Percentiles rank a stretch among this genome's conserved stretches.
Evolutionary conservation across 371 early-diverging fungal species (phyloP).

Genomic region (Chytridium lagenaria): DNA sequence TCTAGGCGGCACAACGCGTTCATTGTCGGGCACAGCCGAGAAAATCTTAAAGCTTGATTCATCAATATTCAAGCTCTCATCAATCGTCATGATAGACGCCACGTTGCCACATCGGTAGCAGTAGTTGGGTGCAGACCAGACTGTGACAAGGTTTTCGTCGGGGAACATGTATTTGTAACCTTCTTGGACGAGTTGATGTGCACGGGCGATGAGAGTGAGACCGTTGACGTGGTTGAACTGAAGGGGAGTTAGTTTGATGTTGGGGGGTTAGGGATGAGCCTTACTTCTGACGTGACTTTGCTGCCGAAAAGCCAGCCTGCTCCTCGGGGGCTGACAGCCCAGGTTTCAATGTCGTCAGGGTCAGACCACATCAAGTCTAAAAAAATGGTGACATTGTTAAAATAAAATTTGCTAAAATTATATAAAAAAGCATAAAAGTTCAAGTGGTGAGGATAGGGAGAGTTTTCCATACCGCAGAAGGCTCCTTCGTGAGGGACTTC

Average conservation of each 20-base stretch:
- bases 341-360: constrained; percentile 97
- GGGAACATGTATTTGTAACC: constrained; percentile 98
- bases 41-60: constrained; percentile 93
- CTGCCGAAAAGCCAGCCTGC: constrained; percentile 99
- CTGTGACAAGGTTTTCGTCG: constrained; percentile 95
- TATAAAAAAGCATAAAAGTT: constrained; percentile 16
- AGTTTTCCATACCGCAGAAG: constrained; percentile 78
- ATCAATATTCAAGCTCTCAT: constrained; percentile 80
- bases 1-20: constrained; percentile 51
- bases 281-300: constrained; percentile 92
- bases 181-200: constrained; percentile 98
- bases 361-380: constrained; percentile 98
- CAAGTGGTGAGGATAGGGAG: background rate
- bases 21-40: constrained; percentile 87
- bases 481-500: constrained; percentile 99
- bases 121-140: constrained; percentile 99
- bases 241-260: no score
- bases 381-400: no score
- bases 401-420: no score
- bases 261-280: no score
- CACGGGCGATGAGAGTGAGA: constrained; percentile 91
- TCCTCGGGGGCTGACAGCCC: constrained; percentile 98
- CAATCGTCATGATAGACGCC: constrained; percentile 96
- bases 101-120: constrained; percentile 99
- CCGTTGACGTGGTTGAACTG: constrained; percentile 97